Percentiles rank a stretch among this genome's conserved stretches.
These are phyloP conservation scores for Nepenthes mirabilis DNA, from an alignment of 148 eudicot species.

Conservation along the genomic window DNA sequence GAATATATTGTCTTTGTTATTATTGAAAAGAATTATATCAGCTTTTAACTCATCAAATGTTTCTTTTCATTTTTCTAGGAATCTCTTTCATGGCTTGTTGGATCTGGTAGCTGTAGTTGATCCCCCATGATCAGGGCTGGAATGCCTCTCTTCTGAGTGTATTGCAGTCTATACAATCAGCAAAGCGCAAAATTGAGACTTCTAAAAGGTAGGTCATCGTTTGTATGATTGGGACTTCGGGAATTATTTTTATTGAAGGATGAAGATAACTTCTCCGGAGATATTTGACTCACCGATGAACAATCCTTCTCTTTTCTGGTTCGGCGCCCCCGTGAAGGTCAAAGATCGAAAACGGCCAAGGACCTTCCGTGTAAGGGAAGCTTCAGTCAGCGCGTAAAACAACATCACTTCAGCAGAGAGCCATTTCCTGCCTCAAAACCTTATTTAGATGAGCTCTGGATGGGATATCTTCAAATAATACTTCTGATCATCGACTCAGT, in stretches of 20 bases:
- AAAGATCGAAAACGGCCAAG: constrained; percentile 91
- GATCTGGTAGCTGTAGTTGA: constrained; percentile 92
- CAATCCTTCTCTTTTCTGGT: constrained; percentile 1
- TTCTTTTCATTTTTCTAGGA: constrained; percentile 32
- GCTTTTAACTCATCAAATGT: constrained; percentile 2
- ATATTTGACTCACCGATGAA: neutral
- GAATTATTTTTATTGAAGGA: neutral
- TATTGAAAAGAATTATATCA: neutral
- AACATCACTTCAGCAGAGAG: constrained; percentile 39
- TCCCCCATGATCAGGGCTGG: constrained; percentile 95
- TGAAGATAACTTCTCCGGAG: neutral
- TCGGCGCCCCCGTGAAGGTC: constrained; percentile 30
- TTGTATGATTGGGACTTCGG: too few species aligned
- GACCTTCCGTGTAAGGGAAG: constrained; percentile 82
- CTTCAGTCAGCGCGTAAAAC: constrained; percentile 42
- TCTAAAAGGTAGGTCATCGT: constrained; percentile 30
- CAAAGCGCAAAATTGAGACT: constrained; percentile 32
- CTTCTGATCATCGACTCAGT: neutral
- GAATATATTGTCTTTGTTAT: neutral
- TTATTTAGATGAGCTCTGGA: constrained; percentile 88
- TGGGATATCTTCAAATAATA: constrained; percentile 94
- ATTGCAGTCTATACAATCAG: constrained; percentile 33
- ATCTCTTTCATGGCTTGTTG: constrained; percentile 84
- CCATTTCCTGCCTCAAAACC: constrained; percentile 61
- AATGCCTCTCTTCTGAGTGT: constrained; percentile 48